These are phyloP conservation scores for Bacterosira constricta DNA, from an alignment of 108 stramenopile species.

Conservation along the genomic window DNA sequence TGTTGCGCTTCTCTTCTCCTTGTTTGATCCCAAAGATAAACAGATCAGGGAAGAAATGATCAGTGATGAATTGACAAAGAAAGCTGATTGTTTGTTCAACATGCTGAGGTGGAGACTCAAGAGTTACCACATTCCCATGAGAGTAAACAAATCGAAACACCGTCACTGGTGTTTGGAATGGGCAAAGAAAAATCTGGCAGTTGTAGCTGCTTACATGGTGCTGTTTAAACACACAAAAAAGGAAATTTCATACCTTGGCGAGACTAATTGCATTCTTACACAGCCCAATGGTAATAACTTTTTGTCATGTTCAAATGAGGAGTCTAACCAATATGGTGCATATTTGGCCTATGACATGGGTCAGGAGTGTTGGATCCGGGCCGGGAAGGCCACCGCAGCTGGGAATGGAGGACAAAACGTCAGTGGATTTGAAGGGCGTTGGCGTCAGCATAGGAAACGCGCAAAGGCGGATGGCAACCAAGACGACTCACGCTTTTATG, in stretches of 20 bases:
- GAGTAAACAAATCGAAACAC: not conserved
- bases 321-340: not conserved
- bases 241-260: slow-evolving; percentile 12
- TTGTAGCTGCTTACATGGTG: slow-evolving; percentile 20
- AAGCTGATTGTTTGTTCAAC: slow-evolving; percentile 13
- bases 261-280: not conserved
- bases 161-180: not conserved
- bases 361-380: not conserved
- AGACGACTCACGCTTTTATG: not conserved
- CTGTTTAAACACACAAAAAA: not conserved
- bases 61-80: not conserved
- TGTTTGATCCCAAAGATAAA: not conserved
- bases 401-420: slow-evolving; percentile 2
- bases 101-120: not conserved
- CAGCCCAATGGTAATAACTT: slow-evolving; percentile 1
- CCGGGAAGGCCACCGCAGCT: not conserved
- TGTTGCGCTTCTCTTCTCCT: not conserved
- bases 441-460: not conserved
- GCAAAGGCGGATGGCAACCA: not conserved
- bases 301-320: not conserved
- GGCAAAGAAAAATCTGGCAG: slow-evolving; percentile 10
- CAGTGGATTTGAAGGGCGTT: not conserved
- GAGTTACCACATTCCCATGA: not conserved
- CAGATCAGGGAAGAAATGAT: not conserved
- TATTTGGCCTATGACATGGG: slow-evolving; percentile 8